These are phyloP conservation scores for Ilyonectria destructans DNA, from an alignment of 2,329 filamentous ascomycete genomes.

Conservation along the genomic window DNA sequence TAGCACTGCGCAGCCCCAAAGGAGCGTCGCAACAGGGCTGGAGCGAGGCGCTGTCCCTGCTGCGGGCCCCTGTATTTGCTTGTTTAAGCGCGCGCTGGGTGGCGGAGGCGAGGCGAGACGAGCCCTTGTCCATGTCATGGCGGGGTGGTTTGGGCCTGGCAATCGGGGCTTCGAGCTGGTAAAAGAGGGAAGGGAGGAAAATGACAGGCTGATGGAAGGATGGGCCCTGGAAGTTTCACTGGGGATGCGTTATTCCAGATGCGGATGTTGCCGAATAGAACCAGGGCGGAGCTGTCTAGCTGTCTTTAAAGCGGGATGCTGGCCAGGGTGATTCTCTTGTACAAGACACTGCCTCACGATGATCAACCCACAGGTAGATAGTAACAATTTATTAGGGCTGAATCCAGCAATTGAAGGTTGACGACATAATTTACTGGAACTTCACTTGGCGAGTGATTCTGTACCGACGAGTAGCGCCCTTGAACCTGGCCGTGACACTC, in stretches of 20 bases:
- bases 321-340: too few species aligned
- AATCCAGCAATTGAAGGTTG: too few species aligned
- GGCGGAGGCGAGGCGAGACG: not conserved
- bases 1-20: constrained; percentile 7
- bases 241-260: not conserved
- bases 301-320: too few species aligned
- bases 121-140: not conserved
- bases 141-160: not conserved
- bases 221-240: not conserved
- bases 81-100: not conserved
- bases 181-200: not conserved
- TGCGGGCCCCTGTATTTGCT: not conserved
- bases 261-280: not conserved
- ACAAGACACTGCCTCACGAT: not conserved
- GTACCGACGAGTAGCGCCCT: too few species aligned
- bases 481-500: too few species aligned
- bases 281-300: not conserved
- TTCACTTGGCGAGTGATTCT: too few species aligned
- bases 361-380: too few species aligned
- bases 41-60: constrained; percentile 11
- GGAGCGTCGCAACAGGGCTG: constrained; percentile 1
- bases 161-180: not conserved
- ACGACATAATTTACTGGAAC: too few species aligned
- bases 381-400: too few species aligned
- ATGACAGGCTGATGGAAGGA: not conserved